Conservation (phyloP, 331 rosid genomes). For the Arachis monticola region DNA sequence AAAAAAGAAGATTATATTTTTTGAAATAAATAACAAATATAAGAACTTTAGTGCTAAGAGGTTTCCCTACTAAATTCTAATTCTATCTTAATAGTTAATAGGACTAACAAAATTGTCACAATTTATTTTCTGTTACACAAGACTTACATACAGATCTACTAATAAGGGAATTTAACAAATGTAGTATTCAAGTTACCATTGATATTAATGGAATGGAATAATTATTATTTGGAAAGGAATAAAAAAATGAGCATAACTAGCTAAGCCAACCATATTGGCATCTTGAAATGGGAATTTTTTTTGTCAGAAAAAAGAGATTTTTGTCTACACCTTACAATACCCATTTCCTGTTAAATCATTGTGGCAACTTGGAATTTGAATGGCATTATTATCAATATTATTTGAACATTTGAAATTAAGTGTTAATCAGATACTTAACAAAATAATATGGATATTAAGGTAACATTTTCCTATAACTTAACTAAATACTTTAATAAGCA, state of each 20-base stretch:
- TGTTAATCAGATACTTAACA: too few relatives aligned
- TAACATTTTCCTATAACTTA: too few relatives aligned
- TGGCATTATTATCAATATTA: background rate
- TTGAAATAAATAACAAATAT: background rate
- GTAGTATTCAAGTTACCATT: too few relatives aligned
- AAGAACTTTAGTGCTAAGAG: background rate
- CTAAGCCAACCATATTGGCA: slow-evolving; percentile 1
- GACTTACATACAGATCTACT: too few relatives aligned
- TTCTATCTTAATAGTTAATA: too few relatives aligned
- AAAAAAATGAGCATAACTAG: slow-evolving; percentile 9
- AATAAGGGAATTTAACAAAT: too few relatives aligned
- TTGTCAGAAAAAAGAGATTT: slow-evolving; percentile 11
- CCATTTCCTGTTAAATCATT: slow-evolving; percentile 21
- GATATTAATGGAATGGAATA: background rate
- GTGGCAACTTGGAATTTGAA: slow-evolving; percentile 16
- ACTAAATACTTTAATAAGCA: too few relatives aligned
- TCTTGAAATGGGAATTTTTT: background rate
- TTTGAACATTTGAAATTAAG: too few relatives aligned
- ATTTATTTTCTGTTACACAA: background rate
- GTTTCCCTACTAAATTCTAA: background rate
- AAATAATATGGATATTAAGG: too few relatives aligned
- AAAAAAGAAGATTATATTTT: background rate
- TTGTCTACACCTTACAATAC: background rate
- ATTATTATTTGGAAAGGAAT: slow-evolving; percentile 10
- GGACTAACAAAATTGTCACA: background rate